Percentiles rank a stretch among this genome's conserved stretches.
phyloP scores from a whole-genome alignment of 164 flowering plant species.

The Litsea cubeba region DNA sequence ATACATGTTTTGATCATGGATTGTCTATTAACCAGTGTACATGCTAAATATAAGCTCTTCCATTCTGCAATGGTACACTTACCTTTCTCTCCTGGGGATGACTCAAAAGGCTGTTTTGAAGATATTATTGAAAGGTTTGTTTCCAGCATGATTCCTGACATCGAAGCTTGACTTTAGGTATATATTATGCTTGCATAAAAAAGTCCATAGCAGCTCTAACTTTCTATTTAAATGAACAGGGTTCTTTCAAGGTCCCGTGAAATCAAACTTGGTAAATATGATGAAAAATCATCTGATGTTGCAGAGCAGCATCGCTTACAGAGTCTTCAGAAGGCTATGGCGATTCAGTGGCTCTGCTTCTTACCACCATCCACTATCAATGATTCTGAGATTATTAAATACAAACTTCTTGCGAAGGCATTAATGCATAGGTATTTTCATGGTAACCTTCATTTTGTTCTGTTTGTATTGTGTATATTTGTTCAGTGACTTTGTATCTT shows the following conservation, averaged over 20 bases:
- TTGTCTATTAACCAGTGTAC: slow-evolving; percentile 48
- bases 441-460: background rate
- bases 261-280: slow-evolving; percentile 49
- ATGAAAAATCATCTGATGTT: slow-evolving; percentile 49
- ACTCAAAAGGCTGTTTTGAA: slow-evolving; percentile 78
- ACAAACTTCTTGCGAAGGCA: slow-evolving; percentile 72
- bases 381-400: slow-evolving; percentile 48
- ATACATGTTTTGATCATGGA: slow-evolving; percentile 7
- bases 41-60: slow-evolving; percentile 86
- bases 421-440: slow-evolving; percentile 70
- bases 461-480: background rate
- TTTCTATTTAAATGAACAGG: slow-evolving; percentile 36
- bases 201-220: background rate
- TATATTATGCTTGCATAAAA: background rate
- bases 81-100: slow-evolving; percentile 75
- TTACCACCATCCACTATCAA: slow-evolving; percentile 83
- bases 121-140: slow-evolving; percentile 88
- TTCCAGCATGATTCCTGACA: background rate
- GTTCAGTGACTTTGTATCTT: background rate
- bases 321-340: slow-evolving; percentile 86
- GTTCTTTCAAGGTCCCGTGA: slow-evolving; percentile 87
- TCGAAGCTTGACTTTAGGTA: slow-evolving; percentile 1
- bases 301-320: slow-evolving; percentile 84
- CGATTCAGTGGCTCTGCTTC: slow-evolving; percentile 96
- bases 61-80: slow-evolving; percentile 83